Evolutionary conservation across 1,284 basidiomycete species (phyloP), one percentile per base, ranked within the genome.

Genomic region (Porogramme epimiltina): DNA sequence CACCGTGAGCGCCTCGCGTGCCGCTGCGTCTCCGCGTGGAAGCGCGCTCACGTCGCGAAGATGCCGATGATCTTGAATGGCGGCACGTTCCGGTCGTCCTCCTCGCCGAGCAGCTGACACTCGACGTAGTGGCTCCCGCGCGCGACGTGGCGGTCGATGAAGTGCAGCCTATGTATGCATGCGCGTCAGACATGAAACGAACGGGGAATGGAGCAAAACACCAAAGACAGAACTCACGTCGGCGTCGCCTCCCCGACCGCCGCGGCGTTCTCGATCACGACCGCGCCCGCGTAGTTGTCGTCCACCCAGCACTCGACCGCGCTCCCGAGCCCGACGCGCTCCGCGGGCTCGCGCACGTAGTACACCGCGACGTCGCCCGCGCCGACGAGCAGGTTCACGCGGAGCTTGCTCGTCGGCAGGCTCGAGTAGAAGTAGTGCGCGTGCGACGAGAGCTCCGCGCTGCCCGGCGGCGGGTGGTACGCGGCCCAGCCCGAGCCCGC

Each of bases 371-470:
- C 77, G 62, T 94, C 90, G 3, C 90, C 90, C 31, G 84, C 86
- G 0, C 85, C 84, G 0, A 87, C 79, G 66, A 81, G 79, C 38
- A 93, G 74, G 22, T 87, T 87, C 16, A 96, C 82, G 36, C 93
- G 77, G 49, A 97, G 69, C 65, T 81, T 81, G 62, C 87, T 89
- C 51, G 85, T 85, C 4, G 89, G 90, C 49, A 88, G 73, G 50
- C 85, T 85, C 19, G 91, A 88, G 68, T 89, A 87, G 89, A 93
- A 98, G 68, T 96, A 96, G 71, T 96, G 91, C 52, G 79, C 78
- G 47, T 81, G 79, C 25, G 81, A 81, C 52, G 76, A 67, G 42
- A 80, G 66, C 38, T 77, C 72, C 18, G 72, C 74, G 0, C 66
- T 58, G 23, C 71, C 71, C 38, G 78, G 72, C 2, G 73, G 64